Percentiles rank a stretch among this genome's conserved stretches.
Conservation (phyloP, 2,329 filamentous ascomycete genomes). For the Monosporascus cannonballus region DNA sequence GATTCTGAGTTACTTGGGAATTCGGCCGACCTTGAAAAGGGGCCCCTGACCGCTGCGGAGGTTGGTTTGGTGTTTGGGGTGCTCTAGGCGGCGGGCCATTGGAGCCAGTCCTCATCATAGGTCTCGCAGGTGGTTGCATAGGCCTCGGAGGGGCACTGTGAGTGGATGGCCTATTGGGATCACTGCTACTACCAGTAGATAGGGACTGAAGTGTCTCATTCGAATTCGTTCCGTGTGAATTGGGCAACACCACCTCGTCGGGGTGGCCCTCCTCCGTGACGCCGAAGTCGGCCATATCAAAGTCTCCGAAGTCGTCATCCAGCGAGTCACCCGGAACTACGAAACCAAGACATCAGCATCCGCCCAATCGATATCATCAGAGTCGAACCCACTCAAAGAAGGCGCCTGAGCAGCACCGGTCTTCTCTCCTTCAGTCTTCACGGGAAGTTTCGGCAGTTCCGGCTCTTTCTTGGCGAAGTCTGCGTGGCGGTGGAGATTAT, state of each 20-base stretch:
- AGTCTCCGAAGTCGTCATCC: constrained; percentile 45
- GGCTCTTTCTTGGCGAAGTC: constrained; percentile 63
- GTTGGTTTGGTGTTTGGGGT: constrained; percentile 31
- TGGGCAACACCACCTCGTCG: constrained; percentile 63
- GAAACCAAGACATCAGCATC: constrained; percentile 27
- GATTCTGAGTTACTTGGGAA: constrained; percentile 13
- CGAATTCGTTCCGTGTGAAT: constrained; percentile 21
- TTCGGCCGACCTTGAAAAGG: constrained; percentile 20
- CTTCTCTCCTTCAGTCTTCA: constrained; percentile 25
- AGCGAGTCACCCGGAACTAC: constrained; percentile 25
- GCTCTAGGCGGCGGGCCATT: constrained; percentile 24
- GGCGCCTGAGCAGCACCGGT: constrained; percentile 13
- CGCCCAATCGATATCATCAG: constrained; percentile 26
- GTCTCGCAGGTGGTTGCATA: constrained; percentile 34
- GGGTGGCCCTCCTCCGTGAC: constrained; percentile 65
- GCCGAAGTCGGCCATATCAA: constrained; percentile 72
- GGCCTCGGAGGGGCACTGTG: constrained; percentile 16
- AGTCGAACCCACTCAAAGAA: constrained; percentile 41
- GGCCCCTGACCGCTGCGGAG: constrained; percentile 17
- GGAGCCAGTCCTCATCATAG: constrained; percentile 24
- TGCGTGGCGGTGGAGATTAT: constrained; percentile 74
- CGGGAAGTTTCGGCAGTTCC: constrained; percentile 14
- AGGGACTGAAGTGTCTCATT: constrained; percentile 21
- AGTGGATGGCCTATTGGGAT: constrained; percentile 21
- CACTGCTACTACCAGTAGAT: constrained; percentile 13